These are phyloP conservation scores for Groenewaldozyma auringiensis DNA, from an alignment of 1,139 yeast genomes.

Conservation along the genomic window DNA sequence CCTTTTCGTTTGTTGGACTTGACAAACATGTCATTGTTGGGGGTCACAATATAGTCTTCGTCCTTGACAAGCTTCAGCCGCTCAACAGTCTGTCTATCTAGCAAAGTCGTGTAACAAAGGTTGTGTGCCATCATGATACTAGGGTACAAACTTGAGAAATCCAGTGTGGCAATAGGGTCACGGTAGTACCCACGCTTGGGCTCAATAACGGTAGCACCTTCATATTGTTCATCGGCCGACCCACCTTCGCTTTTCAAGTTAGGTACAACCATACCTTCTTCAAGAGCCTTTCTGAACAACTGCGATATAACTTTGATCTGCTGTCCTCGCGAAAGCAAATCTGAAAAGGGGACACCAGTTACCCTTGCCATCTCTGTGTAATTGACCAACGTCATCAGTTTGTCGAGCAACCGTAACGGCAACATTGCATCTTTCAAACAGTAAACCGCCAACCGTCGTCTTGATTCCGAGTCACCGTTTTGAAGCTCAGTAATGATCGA, in stretches of 20 bases:
- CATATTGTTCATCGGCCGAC: constrained; percentile 77
- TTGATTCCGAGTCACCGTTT: constrained; percentile 84
- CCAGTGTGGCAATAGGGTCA: constrained; percentile 94
- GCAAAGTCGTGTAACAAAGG: constrained; percentile 84
- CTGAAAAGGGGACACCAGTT: constrained; percentile 96
- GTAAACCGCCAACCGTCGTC: constrained; percentile 92
- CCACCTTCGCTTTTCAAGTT: constrained; percentile 85
- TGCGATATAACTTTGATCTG: constrained; percentile 97
- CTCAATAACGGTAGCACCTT: constrained; percentile 98
- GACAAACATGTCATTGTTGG: constrained; percentile 91
- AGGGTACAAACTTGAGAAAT: constrained; percentile 96
- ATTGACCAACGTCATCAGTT: constrained; percentile 91
- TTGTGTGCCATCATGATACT: constrained; percentile 99
- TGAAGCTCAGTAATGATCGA: constrained; percentile 92
- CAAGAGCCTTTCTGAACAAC: constrained; percentile 81
- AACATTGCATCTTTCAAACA: constrained; percentile 94
- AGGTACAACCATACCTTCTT: constrained; percentile 82
- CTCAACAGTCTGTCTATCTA: constrained; percentile 62
- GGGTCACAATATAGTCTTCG: constrained; percentile 78
- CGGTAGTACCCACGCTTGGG: constrained; percentile 94
- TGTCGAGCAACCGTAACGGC: constrained; percentile 80
- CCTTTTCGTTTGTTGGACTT: constrained; percentile 67
- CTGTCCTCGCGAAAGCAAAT: constrained; percentile 84
- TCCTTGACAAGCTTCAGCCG: constrained; percentile 55
- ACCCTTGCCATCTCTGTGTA: constrained; percentile 99